These are phyloP conservation scores for Plantago elongata DNA, from an alignment of 257 asterid species.

Conservation along the genomic window DNA sequence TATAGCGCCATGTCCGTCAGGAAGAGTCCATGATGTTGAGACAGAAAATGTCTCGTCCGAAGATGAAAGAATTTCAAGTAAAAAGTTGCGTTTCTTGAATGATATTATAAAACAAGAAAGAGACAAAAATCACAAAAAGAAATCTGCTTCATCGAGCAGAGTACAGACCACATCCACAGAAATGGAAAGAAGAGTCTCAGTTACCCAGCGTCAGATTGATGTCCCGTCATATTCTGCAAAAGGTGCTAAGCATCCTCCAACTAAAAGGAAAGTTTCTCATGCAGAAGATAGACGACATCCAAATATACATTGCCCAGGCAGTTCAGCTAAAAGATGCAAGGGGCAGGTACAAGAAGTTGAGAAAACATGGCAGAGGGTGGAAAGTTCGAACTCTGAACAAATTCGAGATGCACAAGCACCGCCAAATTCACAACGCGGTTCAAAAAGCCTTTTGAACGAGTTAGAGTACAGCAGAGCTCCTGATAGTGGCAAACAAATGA, in stretches of 20 bases:
- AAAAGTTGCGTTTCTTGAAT: conserved; percentile 62
- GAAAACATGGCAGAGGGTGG: conserved; percentile 27
- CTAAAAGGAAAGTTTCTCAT: conserved; percentile 40
- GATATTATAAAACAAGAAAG: conserved; percentile 56
- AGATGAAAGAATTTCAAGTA: conserved; percentile 35
- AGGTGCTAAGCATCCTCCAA: conserved; percentile 30
- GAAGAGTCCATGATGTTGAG: conserved; percentile 20
- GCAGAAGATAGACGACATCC: conserved; percentile 31
- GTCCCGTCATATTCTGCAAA: conserved; percentile 19
- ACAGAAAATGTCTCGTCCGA: conserved; percentile 36
- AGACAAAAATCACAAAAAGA: conserved; percentile 23
- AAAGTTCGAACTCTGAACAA: conserved; percentile 28
- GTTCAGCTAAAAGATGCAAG: conserved; percentile 27
- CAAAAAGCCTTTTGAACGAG: conserved; percentile 25
- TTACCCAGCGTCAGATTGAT: conserved; percentile 20
- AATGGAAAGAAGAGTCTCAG: conserved; percentile 23
- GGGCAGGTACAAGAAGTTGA: conserved; percentile 27
- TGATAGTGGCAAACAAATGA: conserved; percentile 24
- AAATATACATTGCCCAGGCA: conserved; percentile 15
- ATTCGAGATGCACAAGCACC: conserved; percentile 28
- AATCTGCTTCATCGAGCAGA: conserved; percentile 21
- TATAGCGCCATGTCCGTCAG: conserved; percentile 23
- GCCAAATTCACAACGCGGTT: conserved; percentile 14
- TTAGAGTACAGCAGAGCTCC: conserved; percentile 29
- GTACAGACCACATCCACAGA: conserved; percentile 28